These are phyloP conservation scores for Botrytis fragariae DNA, from an alignment of 2,329 filamentous ascomycete species.

Conservation along the genomic window DNA sequence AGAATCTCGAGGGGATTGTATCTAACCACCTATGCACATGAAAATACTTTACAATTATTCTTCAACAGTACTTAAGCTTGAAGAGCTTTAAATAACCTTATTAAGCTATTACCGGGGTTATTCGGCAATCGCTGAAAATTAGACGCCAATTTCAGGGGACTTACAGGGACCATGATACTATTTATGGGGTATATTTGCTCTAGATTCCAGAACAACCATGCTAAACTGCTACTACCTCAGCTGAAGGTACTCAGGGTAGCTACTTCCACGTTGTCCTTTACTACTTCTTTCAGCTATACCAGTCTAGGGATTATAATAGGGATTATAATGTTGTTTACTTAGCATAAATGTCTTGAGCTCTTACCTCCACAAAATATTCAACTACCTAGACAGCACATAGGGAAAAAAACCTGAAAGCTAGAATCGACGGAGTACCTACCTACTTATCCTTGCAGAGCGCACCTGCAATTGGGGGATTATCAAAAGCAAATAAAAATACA, in stretches of 20 bases:
- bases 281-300: not conserved
- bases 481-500: not conserved
- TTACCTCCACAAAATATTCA: not conserved
- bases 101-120: not conserved
- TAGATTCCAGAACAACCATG: not conserved
- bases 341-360: not conserved
- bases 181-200: not conserved
- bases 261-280: conserved; percentile 2
- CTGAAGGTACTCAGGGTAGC: not conserved
- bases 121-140: not conserved
- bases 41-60: not conserved
- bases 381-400: not conserved
- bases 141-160: not conserved
- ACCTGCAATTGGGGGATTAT: not conserved
- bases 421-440: not conserved
- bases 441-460: conserved; percentile 2
- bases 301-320: not conserved
- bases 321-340: not conserved
- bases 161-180: not conserved
- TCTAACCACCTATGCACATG: not conserved
- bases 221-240: not conserved
- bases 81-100: not conserved
- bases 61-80: not conserved
- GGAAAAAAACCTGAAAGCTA: not conserved
- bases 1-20: not conserved